phyloP scores from a whole-genome alignment of 805 yeast genomes.

The Candida namnaoensis region DNA sequence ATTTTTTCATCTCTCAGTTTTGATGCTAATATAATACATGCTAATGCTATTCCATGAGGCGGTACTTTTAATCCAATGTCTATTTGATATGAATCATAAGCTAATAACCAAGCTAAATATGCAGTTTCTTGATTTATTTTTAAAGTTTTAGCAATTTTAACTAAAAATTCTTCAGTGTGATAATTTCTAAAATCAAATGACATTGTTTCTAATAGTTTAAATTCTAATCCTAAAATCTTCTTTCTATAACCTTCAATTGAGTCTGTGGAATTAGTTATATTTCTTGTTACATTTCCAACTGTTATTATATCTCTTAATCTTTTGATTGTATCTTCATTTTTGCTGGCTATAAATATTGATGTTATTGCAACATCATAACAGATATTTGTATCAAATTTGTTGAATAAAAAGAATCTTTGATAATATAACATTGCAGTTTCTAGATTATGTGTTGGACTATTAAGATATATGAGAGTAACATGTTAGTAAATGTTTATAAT shows the following conservation, averaged over 20 bases:
- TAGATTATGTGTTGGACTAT: slow-evolving; percentile 52
- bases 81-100: slow-evolving; percentile 66
- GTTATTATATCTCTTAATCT: slow-evolving; percentile 55
- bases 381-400: slow-evolving; percentile 43
- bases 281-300: slow-evolving; percentile 26
- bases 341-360: slow-evolving; percentile 61
- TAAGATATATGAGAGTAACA: too few relatives aligned
- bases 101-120: slow-evolving; percentile 61
- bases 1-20: slow-evolving; percentile 30
- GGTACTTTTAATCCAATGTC: slow-evolving; percentile 64
- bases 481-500: too few relatives aligned
- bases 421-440: slow-evolving; percentile 65
- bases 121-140: slow-evolving; percentile 37
- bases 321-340: slow-evolving; percentile 80
- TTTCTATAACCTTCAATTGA: slow-evolving; percentile 46
- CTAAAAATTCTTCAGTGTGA: slow-evolving; percentile 56
- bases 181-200: slow-evolving; percentile 74
- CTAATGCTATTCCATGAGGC: slow-evolving; percentile 67
- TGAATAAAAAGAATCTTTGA: slow-evolving; percentile 63
- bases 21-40: slow-evolving; percentile 52
- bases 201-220: slow-evolving; percentile 64
- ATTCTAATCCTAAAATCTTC: slow-evolving; percentile 52
- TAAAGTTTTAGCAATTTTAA: slow-evolving; percentile 48
- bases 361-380: slow-evolving; percentile 61
- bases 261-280: slow-evolving; percentile 18